Percentiles rank a stretch among this genome's conserved stretches.
phyloP scores from a whole-genome alignment of 2,329 filamentous ascomycete species.

The Hansfordia pulvinata region DNA sequence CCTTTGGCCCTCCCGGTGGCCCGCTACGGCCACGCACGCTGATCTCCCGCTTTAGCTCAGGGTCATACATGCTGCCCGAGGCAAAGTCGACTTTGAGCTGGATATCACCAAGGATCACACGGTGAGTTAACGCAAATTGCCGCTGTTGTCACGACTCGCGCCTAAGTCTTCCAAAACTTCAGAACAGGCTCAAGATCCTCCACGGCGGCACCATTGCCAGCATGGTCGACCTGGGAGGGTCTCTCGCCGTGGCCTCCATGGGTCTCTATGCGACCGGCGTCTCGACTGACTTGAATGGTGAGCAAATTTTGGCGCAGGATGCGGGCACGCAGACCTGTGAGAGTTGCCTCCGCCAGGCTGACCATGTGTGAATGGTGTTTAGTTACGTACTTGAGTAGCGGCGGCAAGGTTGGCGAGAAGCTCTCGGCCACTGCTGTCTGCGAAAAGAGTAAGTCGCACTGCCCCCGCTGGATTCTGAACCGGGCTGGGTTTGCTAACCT shows the following conservation, averaged over 20 bases:
- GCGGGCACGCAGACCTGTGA: no score
- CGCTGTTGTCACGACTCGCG: constrained; percentile 1
- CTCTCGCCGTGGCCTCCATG: constrained; percentile 50
- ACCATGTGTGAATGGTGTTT: background rate
- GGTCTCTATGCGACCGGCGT: constrained; percentile 50
- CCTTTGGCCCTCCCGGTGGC: background rate
- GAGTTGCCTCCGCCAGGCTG: background rate
- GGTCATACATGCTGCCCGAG: constrained; percentile 48
- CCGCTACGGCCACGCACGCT: background rate
- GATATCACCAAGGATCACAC: constrained; percentile 65
- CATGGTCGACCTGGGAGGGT: constrained; percentile 55
- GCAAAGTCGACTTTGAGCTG: constrained; percentile 63
- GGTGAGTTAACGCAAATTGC: constrained; percentile 25
- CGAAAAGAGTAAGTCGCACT: constrained; percentile 39
- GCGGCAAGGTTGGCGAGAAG: constrained; percentile 41
- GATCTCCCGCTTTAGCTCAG: constrained; percentile 37
- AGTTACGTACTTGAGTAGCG: constrained; percentile 51
- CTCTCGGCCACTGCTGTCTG: constrained; percentile 42
- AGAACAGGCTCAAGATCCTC: constrained; percentile 66
- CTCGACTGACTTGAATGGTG: constrained; percentile 51
- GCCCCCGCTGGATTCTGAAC: background rate
- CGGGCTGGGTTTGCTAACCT: no score
- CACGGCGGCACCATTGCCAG: constrained; percentile 71
- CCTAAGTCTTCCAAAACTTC: background rate
- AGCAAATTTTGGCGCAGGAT: no score